Evolutionary conservation across 2,329 filamentous ascomycete species (phyloP).

Genomic region (Aspergillus costaricaensis): DNA sequence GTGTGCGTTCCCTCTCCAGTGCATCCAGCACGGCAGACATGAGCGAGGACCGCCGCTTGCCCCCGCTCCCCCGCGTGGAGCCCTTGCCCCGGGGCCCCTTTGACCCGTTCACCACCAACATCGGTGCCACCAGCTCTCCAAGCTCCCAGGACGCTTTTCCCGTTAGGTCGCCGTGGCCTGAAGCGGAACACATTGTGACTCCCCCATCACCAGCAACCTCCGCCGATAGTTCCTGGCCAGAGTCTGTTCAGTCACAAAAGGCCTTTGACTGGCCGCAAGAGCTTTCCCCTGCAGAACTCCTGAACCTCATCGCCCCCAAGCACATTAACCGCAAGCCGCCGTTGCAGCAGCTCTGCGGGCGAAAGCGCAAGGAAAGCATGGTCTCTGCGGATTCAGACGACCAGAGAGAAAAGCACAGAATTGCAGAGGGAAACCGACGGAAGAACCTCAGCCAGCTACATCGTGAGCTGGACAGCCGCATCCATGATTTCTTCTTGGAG

Average conservation of each 20-base stretch:
- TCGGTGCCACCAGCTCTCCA: conserved; percentile 35
- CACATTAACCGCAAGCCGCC: conserved; percentile 43
- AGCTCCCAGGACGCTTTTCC: conserved; percentile 38
- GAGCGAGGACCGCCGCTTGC: conserved; percentile 39
- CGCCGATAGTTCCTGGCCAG: conserved; percentile 40
- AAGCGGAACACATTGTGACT: conserved; percentile 31
- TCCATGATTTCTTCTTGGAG: conserved; percentile 43
- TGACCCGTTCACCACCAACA: conserved; percentile 36
- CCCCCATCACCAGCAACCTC: conserved; percentile 43
- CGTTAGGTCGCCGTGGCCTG: conserved; percentile 35
- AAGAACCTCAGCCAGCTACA: conserved; percentile 44
- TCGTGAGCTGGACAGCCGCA: conserved; percentile 40
- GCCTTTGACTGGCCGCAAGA: conserved; percentile 37
- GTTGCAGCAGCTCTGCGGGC: conserved; percentile 42
- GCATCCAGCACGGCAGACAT: conserved; percentile 27
- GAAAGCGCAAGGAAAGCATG: conserved; percentile 41
- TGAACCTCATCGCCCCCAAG: conserved; percentile 38
- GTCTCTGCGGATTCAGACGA: conserved; percentile 37
- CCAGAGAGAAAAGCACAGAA: conserved; percentile 44
- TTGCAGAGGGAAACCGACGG: conserved; percentile 43
- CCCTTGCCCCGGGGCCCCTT: conserved; percentile 43
- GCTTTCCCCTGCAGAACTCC: conserved; percentile 35
- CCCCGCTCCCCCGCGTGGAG: conserved; percentile 40
- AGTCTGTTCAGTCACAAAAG: conserved; percentile 34
- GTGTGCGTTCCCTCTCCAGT: conserved; percentile 29